Evolutionary conservation across 352 stramenopile species (phyloP).

Genomic region (Globisporangium takayamanum): DNA sequence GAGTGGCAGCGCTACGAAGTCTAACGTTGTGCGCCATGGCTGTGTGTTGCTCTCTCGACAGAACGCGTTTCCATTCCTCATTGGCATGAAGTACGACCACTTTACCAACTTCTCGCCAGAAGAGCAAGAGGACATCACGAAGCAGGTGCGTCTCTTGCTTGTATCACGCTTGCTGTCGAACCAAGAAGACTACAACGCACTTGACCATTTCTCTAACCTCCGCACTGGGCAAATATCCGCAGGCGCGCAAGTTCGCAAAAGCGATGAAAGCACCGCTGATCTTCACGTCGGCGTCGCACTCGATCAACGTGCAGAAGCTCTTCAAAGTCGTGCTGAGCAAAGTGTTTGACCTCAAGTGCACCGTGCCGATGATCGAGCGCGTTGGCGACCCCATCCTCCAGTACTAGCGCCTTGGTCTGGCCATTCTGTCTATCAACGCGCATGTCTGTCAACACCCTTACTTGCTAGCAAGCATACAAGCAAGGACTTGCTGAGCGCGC

Average conservation of each 20-base stretch:
- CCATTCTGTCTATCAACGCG: too few species aligned
- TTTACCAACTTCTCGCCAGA: slow-evolving; percentile 87
- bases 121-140: slow-evolving; percentile 92
- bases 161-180: neutral
- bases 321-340: slow-evolving; percentile 94
- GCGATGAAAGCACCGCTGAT: slow-evolving; percentile 94
- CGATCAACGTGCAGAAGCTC: slow-evolving; percentile 95
- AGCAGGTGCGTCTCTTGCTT: slow-evolving; percentile 52
- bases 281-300: slow-evolving; percentile 91
- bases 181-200: neutral
- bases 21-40: neutral
- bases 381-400: slow-evolving; percentile 90
- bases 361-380: slow-evolving; percentile 89
- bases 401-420: slow-evolving; percentile 33
- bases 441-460: too few species aligned
- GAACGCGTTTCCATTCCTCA: slow-evolving; percentile 90
- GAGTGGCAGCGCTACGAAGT: too few species aligned
- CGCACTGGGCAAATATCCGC: neutral
- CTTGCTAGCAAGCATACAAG: too few species aligned
- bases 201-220: too few species aligned
- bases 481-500: too few species aligned
- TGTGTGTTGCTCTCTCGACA: slow-evolving; percentile 14
- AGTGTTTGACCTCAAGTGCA: slow-evolving; percentile 93
- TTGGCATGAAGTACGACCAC: slow-evolving; percentile 94
- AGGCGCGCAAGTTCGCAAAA: slow-evolving; percentile 92